Base-by-base conservation (phyloP, 768 basidiomycete genomes). In the Naganishia kalamii region DNA sequence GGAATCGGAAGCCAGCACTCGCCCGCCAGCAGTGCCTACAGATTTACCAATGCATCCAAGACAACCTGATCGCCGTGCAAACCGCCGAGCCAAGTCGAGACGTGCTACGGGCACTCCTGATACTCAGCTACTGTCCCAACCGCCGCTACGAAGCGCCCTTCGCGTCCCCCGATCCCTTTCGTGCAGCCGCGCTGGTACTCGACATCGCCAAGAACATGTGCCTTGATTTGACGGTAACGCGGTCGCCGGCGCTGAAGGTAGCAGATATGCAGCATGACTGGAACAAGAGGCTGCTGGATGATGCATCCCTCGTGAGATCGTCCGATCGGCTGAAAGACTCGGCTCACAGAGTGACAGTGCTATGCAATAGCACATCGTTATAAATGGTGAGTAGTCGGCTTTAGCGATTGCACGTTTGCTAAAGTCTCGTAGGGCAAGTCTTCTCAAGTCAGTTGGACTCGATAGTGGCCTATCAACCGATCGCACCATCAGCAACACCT, bases 151-250 rank as follows among this genome's bases (percentile, higher is more conserved):
- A 25, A 30, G 27, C 50, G 19, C 21, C 19, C 19, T 51, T 51
- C 17, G 19, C 30, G 13, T 25, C 30, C 12, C 50, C 50, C 27
- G 50, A 51, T 19, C 25, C 29, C 27, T 32, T 30, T 15, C 29
- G 30, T 19, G 50, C 50, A 8, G 50, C 50, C 6, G 19, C 30
- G 4, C 19, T 51, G 50, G 50, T 30, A 3, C 32, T 29, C 19
- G 50, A 51, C 30, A 30, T 51, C 17, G 50, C 50, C 10, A 51
- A 51, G 32, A 30, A 51, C 19, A 27, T 51, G 50, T 51, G 50
- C 30, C 19, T 51, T 25, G 30, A 51, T 33, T 32, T 10, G 10
- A 51, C 15, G 13, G 19, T 51, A 3, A n/a, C 12, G 29, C 29
- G 30, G 29, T 15, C 32, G 29, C 27, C 50, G 13, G 17, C 29